Base-by-base conservation (phyloP, 352 stramenopile genomes). In the Pythium brassicae region DNA sequence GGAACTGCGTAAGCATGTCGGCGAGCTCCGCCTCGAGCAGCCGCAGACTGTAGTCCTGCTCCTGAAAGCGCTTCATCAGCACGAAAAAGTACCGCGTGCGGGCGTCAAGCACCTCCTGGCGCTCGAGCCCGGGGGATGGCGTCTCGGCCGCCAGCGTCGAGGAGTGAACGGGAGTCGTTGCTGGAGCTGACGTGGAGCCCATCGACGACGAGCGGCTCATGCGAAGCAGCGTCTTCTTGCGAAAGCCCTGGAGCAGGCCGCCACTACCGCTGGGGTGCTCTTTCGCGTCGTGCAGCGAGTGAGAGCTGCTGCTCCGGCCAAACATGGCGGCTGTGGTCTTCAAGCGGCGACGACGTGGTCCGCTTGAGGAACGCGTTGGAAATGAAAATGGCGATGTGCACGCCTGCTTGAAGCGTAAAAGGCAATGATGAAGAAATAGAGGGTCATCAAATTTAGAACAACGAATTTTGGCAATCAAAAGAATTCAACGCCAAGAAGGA, bases 141-240 rank as follows among this genome's bases (percentile, higher is more conserved):
- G 46, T 39, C 17, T 62, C 61, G 12, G 35, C 46, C 0, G 74
- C 61, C 23, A 17, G 10, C 39, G 43, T 17, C 46, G 40, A 40
- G 9, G 45, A n/a, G 56, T 68, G n/a, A 32, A 44, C 42, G 54
- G 45, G 25, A 20, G 57, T 23, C 2, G 40, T 14, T n/a, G n/a
- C n/a, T n/a, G n/a, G n/a, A n/a, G n/a, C n/a, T n/a, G n/a, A n/a
- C 40, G 40, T 25, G 8, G 3, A 57, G 47, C 37, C 53, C 57
- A 56, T 47, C 8, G 25, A 50, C 14, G 46, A 39, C 23, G 46
- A 82, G 34, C 78, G 76, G 14, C 67, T 66, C 47, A 91, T 88
- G 63, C 83, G 87, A 34, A 78, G 71, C 19, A 71, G 67, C 44
- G 87, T 88, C 59, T 82, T 88, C 59, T 67, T 75, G 11, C 74